Evolutionary conservation across 2,329 filamentous ascomycete species (phyloP).

Genomic region (Alternaria arborescens): DNA sequence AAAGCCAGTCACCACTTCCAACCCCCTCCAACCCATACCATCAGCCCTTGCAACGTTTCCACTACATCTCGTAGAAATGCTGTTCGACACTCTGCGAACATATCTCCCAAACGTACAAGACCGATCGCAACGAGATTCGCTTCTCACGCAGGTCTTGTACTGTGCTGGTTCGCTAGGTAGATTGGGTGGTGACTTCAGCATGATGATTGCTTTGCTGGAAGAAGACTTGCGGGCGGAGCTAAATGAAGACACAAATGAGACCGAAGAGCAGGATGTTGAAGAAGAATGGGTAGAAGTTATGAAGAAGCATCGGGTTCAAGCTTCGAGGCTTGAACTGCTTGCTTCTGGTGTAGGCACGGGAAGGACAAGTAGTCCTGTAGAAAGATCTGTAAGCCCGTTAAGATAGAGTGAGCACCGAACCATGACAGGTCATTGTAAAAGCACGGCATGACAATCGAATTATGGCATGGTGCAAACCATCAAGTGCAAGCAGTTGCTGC

Average conservation of each 20-base stretch:
- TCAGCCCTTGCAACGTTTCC: constrained; percentile 85
- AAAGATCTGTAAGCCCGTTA: constrained; percentile 8
- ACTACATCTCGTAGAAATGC: constrained; percentile 79
- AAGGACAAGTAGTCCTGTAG: constrained; percentile 31
- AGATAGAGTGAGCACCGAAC: neutral
- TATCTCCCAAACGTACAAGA: constrained; percentile 87
- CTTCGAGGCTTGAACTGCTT: constrained; percentile 73
- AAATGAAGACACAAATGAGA: constrained; percentile 40
- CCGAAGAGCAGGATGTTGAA: constrained; percentile 49
- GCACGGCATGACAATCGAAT: neutral
- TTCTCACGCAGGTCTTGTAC: constrained; percentile 92
- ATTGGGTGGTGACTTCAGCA: constrained; percentile 89
- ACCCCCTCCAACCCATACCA: constrained; percentile 66
- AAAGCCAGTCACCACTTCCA: constrained; percentile 30
- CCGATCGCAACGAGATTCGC: constrained; percentile 80
- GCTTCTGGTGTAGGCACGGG: constrained; percentile 54
- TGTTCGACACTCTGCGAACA: constrained; percentile 75
- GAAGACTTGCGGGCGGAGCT: constrained; percentile 55
- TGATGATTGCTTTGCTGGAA: constrained; percentile 75
- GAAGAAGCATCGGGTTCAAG: constrained; percentile 84
- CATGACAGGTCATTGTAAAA: no score
- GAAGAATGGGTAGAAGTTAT: constrained; percentile 89
- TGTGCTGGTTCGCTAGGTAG: constrained; percentile 90
- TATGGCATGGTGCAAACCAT: neutral
- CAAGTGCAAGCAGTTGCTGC: neutral